Base-by-base conservation (phyloP, 2,329 filamentous ascomycete species). In the Neofusicoccum ribis region DNA sequence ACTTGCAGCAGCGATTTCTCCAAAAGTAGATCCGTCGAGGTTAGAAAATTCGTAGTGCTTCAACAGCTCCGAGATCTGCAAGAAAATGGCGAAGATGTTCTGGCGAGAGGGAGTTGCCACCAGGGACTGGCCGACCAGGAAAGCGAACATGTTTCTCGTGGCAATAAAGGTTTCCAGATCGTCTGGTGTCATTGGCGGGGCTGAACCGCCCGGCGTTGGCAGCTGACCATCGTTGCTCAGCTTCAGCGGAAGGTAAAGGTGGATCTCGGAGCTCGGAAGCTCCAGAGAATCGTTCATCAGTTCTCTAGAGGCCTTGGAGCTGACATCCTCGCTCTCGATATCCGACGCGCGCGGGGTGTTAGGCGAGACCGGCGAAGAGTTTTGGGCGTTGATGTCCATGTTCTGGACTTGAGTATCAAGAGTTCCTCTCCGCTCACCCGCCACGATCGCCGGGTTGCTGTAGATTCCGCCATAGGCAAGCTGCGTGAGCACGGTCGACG, bases 101-200 rank as follows among this genome's bases (percentile, higher is more conserved):
- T 82, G 77, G 50, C 83, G 82, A 56, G 80, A 78, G 23, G 84
- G 81, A 0, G 86, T 88, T 3, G 86, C 85, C 11, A 89, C 81
- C 15, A 89, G 76, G 2, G 86, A 85, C 70, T 87, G 85, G 3
- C 86, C 86, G n/a, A 84, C 78, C 1, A 89, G 77, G 70, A 89
- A 89, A 5, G 86, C 85, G 72, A 89, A 88, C 63, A 88, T 80
- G 71, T 89, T 89, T 60, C 87, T 85, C 70, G 87, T 86, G 12
- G 85, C 78, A 7, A 89, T 74, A 39, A 89, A 74, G 0, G 81
- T 83, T 67, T 89, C 84, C 7, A 84, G 75, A 69, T 89, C 86
- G 43, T 85, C 79, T 39, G 69, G 73, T 72, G 64, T 77, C 67
- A 52, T 73, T 67, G 68, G 72, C 70, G 77, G 70, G 17, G 69